Conservation (phyloP, 2,329 filamentous ascomycete species). For the Fusarium sp. region DNA sequence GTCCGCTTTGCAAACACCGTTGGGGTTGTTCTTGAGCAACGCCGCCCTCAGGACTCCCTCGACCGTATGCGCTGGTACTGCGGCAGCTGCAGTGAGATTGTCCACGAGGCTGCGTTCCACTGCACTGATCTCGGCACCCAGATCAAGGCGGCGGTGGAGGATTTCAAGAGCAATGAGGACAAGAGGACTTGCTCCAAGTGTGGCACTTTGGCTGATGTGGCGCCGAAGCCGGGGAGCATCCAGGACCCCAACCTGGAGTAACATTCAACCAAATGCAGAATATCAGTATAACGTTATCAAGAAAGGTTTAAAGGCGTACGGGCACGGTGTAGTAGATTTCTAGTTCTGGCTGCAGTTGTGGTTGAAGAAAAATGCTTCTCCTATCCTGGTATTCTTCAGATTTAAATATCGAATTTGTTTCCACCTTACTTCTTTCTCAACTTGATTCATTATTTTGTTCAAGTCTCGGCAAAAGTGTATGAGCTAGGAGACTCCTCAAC, state of each 20-base stretch:
- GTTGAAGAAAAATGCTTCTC: constrained; percentile 2
- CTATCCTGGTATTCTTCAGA: constrained; percentile 28
- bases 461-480: constrained; percentile 83
- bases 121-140: constrained; percentile 93
- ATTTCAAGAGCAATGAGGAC: constrained; percentile 75
- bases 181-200: constrained; percentile 83
- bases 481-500: constrained; percentile 83
- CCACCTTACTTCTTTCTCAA: constrained; percentile 8
- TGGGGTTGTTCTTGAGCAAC: constrained; percentile 92
- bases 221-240: constrained; percentile 71
- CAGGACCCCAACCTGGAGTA: constrained; percentile 67
- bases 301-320: constrained; percentile 4
- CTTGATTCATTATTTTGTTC: constrained; percentile 31
- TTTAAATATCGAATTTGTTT: neutral
- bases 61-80: constrained; percentile 96
- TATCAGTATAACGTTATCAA: neutral
- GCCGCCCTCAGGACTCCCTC: constrained; percentile 74
- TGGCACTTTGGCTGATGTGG: constrained; percentile 79
- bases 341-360: neutral
- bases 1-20: constrained; percentile 94
- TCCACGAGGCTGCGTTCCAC: constrained; percentile 89
- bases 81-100: constrained; percentile 73
- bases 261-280: neutral
- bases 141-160: constrained; percentile 91
- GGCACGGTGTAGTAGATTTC: neutral